These are phyloP conservation scores for Aphanomyces invadans DNA, from an alignment of 352 stramenopile species.

Conservation along the genomic window DNA sequence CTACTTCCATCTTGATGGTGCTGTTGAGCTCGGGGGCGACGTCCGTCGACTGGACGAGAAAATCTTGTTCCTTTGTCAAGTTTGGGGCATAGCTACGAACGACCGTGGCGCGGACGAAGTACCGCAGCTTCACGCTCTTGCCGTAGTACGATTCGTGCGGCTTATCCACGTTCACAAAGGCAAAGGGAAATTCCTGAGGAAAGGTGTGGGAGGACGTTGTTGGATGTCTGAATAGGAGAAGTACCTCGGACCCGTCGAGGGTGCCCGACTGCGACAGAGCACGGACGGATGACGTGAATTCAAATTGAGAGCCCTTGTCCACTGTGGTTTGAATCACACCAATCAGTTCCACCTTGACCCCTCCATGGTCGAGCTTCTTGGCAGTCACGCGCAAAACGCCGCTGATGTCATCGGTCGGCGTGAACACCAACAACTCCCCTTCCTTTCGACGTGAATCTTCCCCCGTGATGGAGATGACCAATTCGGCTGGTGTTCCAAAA, in stretches of 20 bases:
- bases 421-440: slow-evolving; percentile 46
- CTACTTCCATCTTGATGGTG: slow-evolving; percentile 97
- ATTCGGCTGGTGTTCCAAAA: slow-evolving; percentile 40
- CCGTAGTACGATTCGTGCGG: slow-evolving; percentile 96
- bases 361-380: slow-evolving; percentile 93
- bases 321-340: slow-evolving; percentile 88
- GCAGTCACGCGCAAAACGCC: slow-evolving; percentile 66
- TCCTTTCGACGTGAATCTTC: slow-evolving; percentile 30
- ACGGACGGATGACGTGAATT: slow-evolving; percentile 89
- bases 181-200: slow-evolving; percentile 69
- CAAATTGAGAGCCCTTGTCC: slow-evolving; percentile 70
- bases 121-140: slow-evolving; percentile 92
- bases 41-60: slow-evolving; percentile 83
- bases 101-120: slow-evolving; percentile 92
- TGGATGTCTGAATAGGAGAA: background rate
- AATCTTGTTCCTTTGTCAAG: slow-evolving; percentile 89
- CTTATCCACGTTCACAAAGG: slow-evolving; percentile 92
- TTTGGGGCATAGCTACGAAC: slow-evolving; percentile 87
- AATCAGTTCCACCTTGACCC: slow-evolving; percentile 94
- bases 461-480: slow-evolving; percentile 37
- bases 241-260: slow-evolving; percentile 43
- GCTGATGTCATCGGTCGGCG: slow-evolving; percentile 44
- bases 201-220: background rate
- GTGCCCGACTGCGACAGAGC: slow-evolving; percentile 86
- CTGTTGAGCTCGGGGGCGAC: slow-evolving; percentile 73